Conservation (phyloP, 129 eudicot genomes). For the Centella asiatica region DNA sequence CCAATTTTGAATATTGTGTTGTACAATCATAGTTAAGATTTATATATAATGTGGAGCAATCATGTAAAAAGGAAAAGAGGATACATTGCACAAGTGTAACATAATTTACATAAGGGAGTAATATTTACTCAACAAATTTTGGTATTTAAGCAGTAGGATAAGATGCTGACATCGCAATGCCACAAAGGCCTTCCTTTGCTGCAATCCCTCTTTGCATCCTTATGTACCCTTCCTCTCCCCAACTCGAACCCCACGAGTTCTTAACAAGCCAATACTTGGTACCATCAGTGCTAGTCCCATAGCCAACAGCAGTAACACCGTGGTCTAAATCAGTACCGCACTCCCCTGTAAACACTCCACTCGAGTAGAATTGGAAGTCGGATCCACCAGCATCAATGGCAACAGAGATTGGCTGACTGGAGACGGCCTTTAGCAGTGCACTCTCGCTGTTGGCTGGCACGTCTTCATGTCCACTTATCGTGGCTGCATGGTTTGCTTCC, state of each 20-base stretch:
- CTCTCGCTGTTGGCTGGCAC: slow-evolving; percentile 15
- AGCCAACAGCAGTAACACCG: slow-evolving; percentile 9
- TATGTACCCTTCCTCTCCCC: slow-evolving; percentile 10
- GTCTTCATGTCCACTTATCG: slow-evolving; percentile 14
- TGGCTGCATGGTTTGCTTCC: slow-evolving; percentile 10
- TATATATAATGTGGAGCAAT: no score
- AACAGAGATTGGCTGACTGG: slow-evolving; percentile 11
- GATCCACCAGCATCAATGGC: slow-evolving; percentile 9
- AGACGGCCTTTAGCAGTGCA: slow-evolving; percentile 2
- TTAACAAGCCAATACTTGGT: slow-evolving; percentile 8
- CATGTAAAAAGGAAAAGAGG: background rate
- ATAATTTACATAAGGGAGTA: background rate
- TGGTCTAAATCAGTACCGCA: slow-evolving; percentile 8
- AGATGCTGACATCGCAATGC: slow-evolving; percentile 10
- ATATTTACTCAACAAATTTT: background rate
- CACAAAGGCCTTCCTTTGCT: slow-evolving; percentile 6
- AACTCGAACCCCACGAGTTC: slow-evolving; percentile 10
- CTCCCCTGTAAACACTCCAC: slow-evolving; percentile 8
- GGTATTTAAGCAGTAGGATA: slow-evolving; percentile 6
- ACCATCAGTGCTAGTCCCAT: slow-evolving; percentile 11
- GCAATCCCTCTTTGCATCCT: slow-evolving; percentile 6
- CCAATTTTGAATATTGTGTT: no score
- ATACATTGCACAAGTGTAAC: background rate
- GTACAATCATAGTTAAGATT: no score
- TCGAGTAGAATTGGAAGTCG: slow-evolving; percentile 11